phyloP scores from a whole-genome alignment of 352 stramenopile species.

The Phytophthora pluvialis region DNA sequence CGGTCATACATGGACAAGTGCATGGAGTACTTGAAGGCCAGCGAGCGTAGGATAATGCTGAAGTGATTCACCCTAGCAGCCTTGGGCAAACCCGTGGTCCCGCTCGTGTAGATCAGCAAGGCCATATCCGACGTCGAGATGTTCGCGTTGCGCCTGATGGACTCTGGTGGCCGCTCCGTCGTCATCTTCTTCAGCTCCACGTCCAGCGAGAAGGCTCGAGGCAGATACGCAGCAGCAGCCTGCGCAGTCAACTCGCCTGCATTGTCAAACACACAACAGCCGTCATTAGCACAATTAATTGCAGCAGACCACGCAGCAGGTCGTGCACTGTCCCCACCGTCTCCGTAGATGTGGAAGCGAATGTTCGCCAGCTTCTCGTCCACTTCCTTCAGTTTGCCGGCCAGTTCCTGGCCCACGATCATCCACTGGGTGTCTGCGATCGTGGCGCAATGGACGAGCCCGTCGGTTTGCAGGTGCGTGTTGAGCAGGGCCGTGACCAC shows the following conservation, averaged over 20 bases:
- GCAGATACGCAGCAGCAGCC: constrained; percentile 20
- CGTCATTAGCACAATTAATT: background rate
- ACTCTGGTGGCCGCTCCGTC: constrained; percentile 29
- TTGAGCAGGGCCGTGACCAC: constrained; percentile 89
- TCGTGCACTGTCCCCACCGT: constrained; percentile 34
- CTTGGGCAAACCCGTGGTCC: constrained; percentile 85
- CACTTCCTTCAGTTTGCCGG: constrained; percentile 50
- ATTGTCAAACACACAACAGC: background rate
- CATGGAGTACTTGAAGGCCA: constrained; percentile 62
- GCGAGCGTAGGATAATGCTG: constrained; percentile 67
- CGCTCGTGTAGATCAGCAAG: constrained; percentile 88
- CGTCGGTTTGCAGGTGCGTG: constrained; percentile 68
- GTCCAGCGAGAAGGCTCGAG: constrained; percentile 58
- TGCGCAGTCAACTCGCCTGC: constrained; percentile 28
- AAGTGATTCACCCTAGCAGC: constrained; percentile 79
- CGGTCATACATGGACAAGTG: constrained; percentile 60
- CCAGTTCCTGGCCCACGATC: constrained; percentile 73
- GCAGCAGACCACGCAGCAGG: background rate
- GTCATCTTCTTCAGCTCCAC: constrained; percentile 37
- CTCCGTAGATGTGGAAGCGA: constrained; percentile 57
- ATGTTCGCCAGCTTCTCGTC: constrained; percentile 44
- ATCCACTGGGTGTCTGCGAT: constrained; percentile 68
- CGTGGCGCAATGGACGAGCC: constrained; percentile 78
- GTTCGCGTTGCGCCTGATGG: constrained; percentile 37
- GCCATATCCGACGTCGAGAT: constrained; percentile 67